A percentile compares a stretch with the other conserved stretches of the same genome.
Conservation (phyloP, 768 basidiomycete genomes). For the Kwoniella shandongensis region DNA sequence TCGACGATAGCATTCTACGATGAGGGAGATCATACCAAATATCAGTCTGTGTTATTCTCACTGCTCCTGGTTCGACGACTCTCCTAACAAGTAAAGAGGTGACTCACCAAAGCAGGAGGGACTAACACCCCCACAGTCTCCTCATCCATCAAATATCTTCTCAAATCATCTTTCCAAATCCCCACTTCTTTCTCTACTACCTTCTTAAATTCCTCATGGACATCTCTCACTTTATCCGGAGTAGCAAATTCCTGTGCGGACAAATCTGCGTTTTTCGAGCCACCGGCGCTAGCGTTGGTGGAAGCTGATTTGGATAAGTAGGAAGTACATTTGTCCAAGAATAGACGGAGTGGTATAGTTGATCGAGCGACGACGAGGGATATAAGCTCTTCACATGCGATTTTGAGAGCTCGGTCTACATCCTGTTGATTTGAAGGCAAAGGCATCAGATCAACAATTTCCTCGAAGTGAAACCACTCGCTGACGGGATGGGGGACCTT, state of each 20-base stretch:
- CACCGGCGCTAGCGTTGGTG: slow-evolving; percentile 21
- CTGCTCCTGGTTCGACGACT: too few relatives aligned
- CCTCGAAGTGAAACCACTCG: too few relatives aligned
- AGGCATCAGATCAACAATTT: background rate
- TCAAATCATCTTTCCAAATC: slow-evolving; percentile 61
- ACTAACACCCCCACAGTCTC: slow-evolving; percentile 75
- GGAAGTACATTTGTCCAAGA: slow-evolving; percentile 61
- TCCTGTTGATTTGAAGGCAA: slow-evolving; percentile 58
- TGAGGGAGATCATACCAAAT: slow-evolving; percentile 3
- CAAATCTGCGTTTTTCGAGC: slow-evolving; percentile 42
- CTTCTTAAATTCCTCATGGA: slow-evolving; percentile 61
- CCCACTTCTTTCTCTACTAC: slow-evolving; percentile 58
- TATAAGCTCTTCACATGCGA: slow-evolving; percentile 82
- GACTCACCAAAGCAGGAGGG: slow-evolving; percentile 61
- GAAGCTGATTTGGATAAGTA: slow-evolving; percentile 43
- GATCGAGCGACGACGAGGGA: slow-evolving; percentile 62
- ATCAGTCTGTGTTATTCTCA: too few relatives aligned
- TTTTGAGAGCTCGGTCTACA: slow-evolving; percentile 81
- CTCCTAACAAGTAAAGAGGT: too few relatives aligned
- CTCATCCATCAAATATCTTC: slow-evolving; percentile 76
- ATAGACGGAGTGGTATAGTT: slow-evolving; percentile 64
- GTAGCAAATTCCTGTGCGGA: slow-evolving; percentile 59
- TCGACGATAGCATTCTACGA: slow-evolving; percentile 67
- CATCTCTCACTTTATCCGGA: slow-evolving; percentile 58
- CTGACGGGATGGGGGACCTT: too few relatives aligned